Base-by-base conservation (phyloP, 1,139 yeast species). In the Protomyces lactucae-debilis region DNA sequence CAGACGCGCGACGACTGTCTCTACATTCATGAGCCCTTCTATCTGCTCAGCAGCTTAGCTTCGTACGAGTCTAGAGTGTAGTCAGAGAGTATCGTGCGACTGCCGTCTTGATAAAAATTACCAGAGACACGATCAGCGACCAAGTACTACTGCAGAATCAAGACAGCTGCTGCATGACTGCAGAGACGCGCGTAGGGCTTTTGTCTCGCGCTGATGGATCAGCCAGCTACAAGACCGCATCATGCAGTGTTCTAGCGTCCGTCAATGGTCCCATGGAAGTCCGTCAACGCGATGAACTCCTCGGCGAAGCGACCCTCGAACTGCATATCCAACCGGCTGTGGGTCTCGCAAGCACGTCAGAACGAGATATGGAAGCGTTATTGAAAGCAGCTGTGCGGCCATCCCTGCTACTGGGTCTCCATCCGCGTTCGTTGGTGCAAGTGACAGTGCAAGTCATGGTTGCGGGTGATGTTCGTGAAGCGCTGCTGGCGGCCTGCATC, bases 181-280 rank as follows among this genome's bases (percentile, higher is more conserved):
- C 23, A 18, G 48, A 43, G 23, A 43, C 48, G 23, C 48, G 18
- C 12, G 48, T 43, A 10, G 48, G 48, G 14, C 25, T 59, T 10
- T 52, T 59, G 16, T 40, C 46, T 25, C 53, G 54, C 28, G 53
- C 63, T n/a, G 63, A 59, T 32, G 63, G 63, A 14, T 59, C 63
- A 5, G 63, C 63, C 3, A 52, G 57, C 18, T 59, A 55, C 57
- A 35, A 35, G 35, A 25, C 12, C 3, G n/a, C 14, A 12, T 56
- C 52, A 85, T 88, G 6, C 75, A 90, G 2, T 84, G 87, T 52
- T 85, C 96, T 0, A n/a, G 39, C 63, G 16, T 59, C 63, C n/a
- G 92, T 92, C 0, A 82, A 92, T 0, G 99, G 99, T 0, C 99
- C 99, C 0, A 82, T 92, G 56, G 98, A 92, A 72, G 88, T 92